Conservation (phyloP, 2,329 filamentous ascomycete genomes). For the Botrytis medusae region DNA sequence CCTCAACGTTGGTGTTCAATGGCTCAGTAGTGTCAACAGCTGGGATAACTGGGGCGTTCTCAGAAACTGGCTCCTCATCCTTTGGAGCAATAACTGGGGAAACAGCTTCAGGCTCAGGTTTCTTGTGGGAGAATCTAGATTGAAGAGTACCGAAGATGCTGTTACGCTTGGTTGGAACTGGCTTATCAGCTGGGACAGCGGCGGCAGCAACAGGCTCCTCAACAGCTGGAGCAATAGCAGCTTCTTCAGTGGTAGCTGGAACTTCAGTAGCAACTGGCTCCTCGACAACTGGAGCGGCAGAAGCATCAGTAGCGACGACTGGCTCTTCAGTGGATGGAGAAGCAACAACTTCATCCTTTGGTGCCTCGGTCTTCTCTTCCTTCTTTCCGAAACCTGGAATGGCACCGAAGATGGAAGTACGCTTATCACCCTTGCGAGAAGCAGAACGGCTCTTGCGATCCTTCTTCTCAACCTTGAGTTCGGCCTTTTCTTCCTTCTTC, state of each 20-base stretch:
- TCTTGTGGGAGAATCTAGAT: constrained; percentile 36
- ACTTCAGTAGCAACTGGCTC: constrained; percentile 25
- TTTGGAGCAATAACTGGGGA: constrained; percentile 37
- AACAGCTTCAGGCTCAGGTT: constrained; percentile 36
- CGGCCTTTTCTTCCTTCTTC: constrained; percentile 41
- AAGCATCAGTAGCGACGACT: constrained; percentile 23
- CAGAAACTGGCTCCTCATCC: constrained; percentile 39
- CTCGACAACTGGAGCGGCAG: constrained; percentile 38
- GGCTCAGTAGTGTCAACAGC: constrained; percentile 38
- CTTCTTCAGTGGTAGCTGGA: constrained; percentile 7
- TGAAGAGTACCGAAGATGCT: constrained; percentile 40
- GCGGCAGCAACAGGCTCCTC: constrained; percentile 35
- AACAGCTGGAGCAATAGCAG: constrained; percentile 44
- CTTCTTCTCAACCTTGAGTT: constrained; percentile 43
- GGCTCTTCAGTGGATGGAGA: constrained; percentile 30
- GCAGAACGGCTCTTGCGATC: constrained; percentile 62
- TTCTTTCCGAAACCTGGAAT: constrained; percentile 48
- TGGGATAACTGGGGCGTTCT: constrained; percentile 41
- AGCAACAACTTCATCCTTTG: constrained; percentile 35
- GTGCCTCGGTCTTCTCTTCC: constrained; percentile 40
- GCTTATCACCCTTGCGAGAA: constrained; percentile 55
- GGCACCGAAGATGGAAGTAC: constrained; percentile 61
- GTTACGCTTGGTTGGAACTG: constrained; percentile 39
- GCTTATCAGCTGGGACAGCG: constrained; percentile 32
- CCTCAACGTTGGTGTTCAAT: constrained; percentile 34